Base-by-base conservation (phyloP, 2,329 filamentous ascomycete genomes). In the Aspergillus sojae region DNA sequence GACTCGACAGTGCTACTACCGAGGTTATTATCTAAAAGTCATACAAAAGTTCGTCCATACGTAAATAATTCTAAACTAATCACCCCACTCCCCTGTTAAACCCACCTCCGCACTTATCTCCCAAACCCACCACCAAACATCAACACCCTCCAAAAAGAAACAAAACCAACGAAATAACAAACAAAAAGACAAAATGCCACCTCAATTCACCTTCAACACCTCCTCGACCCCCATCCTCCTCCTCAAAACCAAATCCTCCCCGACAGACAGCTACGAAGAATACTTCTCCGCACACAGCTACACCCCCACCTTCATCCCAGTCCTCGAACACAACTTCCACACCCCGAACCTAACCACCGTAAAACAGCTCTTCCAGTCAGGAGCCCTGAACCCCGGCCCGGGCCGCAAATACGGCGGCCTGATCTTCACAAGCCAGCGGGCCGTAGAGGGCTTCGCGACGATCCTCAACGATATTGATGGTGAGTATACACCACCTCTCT, bases 341-440 rank as follows among this genome's bases (percentile, higher is more conserved):
- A 58, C 63, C 12, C 56, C 68, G 46, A 80, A 79, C 64, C 69
- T 83, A 56, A 62, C 66, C 3, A 59, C 60, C 32, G 70, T 82
- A 11, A 73, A 73, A 60, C 66, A 71, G 3, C 71, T 81, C 39
- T 77, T 83, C 63, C 64, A 70, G 12, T 74, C 70, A 2, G 73
- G 75, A n/a, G 64, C 67, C 43, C 69, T 80, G 14, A 58, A 60
- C 16, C 60, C 67, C 21, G 64, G 64, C 0, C 60, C 65, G 1
- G 58, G 28, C 0, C 55, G 66, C 32, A 71, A 70, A 66, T 83
- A 83, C 68, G 81, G 81, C 30, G 82, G 82, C 1, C 66, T 84
- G 55, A 82, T 84, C 62, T 83, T 84, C 67, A 84, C 82, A 14
- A 82, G 80, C 61, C 81, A 83, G 68, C 72, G 82, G 39, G 80